Evolutionary conservation across 305 asterid genomes (phyloP).

Genomic region (Fraxinus angustifolia): DNA sequence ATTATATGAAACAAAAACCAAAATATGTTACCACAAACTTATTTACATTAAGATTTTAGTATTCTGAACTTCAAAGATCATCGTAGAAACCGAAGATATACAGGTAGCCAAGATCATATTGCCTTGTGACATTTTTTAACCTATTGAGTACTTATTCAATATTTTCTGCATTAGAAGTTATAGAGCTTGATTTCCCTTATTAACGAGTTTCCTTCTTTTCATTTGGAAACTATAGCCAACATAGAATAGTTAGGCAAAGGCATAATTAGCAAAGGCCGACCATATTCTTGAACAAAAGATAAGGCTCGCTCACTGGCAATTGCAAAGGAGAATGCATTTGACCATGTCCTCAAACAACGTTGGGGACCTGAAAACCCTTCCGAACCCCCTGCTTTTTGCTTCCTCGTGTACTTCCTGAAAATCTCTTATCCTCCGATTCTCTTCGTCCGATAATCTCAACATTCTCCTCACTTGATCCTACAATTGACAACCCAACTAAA

Average conservation of each 20-base stretch:
- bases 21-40: background rate
- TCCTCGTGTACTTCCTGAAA: conserved; percentile 53
- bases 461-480: conserved; percentile 75
- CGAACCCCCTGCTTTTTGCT: conserved; percentile 57
- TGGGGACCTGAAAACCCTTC: conserved; percentile 79
- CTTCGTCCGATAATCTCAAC: conserved; percentile 68
- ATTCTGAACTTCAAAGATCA: background rate
- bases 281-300: background rate
- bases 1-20: background rate
- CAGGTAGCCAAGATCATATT: background rate
- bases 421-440: conserved; percentile 46
- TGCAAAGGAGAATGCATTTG: conserved; percentile 78
- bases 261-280: background rate
- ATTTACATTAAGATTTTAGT: background rate
- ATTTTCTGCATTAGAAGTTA: background rate
- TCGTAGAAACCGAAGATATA: background rate
- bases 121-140: background rate
- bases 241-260: background rate
- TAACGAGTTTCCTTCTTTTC: background rate
- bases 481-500: conserved; percentile 10
- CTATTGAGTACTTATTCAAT: background rate
- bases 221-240: background rate
- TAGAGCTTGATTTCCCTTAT: background rate
- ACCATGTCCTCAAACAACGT: conserved; percentile 89
- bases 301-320: conserved; percentile 73